Conservation (phyloP, 129 eudicot genomes). For the Deinandra increscens region DNA sequence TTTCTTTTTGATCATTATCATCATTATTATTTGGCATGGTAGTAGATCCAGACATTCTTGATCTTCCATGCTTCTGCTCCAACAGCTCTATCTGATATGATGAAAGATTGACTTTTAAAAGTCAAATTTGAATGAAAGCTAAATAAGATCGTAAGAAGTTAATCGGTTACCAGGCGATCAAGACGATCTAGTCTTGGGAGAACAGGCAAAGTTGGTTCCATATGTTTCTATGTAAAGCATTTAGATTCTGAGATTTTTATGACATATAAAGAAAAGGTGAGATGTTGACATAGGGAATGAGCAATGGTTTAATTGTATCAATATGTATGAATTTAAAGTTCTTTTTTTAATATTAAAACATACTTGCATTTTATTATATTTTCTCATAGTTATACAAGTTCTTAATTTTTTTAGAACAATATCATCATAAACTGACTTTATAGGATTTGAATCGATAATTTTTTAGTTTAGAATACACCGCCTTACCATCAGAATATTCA, state of each 20-base stretch:
- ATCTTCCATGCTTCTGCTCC: conserved; percentile 54
- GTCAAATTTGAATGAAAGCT: background rate
- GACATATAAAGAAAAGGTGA: conserved; percentile 1
- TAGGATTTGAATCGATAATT: no score
- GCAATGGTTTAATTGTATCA: background rate
- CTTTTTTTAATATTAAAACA: no score
- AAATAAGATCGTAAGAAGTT: background rate
- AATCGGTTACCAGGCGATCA: conserved; percentile 57
- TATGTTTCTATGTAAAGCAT: conserved; percentile 13
- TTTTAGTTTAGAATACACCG: no score
- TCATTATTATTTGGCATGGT: conserved; percentile 1
- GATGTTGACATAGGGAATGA: background rate
- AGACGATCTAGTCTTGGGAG: conserved; percentile 78
- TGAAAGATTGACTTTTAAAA: background rate
- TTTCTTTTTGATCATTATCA: conserved; percentile 16
- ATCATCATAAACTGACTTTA: no score
- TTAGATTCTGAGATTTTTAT: conserved; percentile 11
- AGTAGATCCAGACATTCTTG: conserved; percentile 31
- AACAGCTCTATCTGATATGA: conserved; percentile 54
- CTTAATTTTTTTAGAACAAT: no score
- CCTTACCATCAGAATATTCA: no score
- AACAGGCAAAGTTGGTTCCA: conserved; percentile 56
- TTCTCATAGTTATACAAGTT: no score
- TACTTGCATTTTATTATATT: no score
- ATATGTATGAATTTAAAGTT: no score